These are phyloP conservation scores for Kwoniella dejecticola DNA, from an alignment of 768 basidiomycete genomes.

Conservation along the genomic window DNA sequence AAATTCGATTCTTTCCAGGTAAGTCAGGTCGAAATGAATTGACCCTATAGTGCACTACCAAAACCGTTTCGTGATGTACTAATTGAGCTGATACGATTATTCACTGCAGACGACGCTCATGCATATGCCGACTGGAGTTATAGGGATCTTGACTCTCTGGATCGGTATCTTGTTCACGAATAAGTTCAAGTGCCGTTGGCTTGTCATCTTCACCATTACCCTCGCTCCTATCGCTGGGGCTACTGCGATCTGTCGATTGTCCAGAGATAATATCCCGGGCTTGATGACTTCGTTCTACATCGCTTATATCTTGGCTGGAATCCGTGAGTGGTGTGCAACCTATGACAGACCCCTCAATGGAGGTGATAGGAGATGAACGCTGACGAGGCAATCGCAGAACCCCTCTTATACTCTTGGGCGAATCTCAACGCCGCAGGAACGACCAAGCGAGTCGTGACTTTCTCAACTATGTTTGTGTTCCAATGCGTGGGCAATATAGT, in stretches of 20 bases:
- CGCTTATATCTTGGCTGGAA: constrained; percentile 33
- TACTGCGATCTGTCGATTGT: constrained; percentile 23
- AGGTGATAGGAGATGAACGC: too few relatives aligned
- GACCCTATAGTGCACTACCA: too few relatives aligned
- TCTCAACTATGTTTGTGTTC: constrained; percentile 36
- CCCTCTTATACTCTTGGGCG: constrained; percentile 36
- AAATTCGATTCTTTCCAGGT: constrained; percentile 11
- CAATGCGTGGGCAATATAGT: constrained; percentile 35
- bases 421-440: constrained; percentile 48
- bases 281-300: constrained; percentile 35
- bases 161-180: constrained; percentile 44
- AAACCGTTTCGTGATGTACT: too few relatives aligned
- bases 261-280: constrained; percentile 18
- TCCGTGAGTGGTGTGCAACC: constrained; percentile 14
- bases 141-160: constrained; percentile 38
- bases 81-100: too few relatives aligned
- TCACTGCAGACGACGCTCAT: constrained; percentile 41
- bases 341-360: too few relatives aligned
- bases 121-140: constrained; percentile 49
- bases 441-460: constrained; percentile 48
- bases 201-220: constrained; percentile 27
- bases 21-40: neutral
- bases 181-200: constrained; percentile 41
- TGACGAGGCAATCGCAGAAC: constrained; percentile 2
- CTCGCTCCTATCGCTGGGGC: constrained; percentile 24